Percentiles rank a stretch among this genome's conserved stretches.
Conservation (phyloP, 768 basidiomycete species). For the Trametes cubensis region DNA sequence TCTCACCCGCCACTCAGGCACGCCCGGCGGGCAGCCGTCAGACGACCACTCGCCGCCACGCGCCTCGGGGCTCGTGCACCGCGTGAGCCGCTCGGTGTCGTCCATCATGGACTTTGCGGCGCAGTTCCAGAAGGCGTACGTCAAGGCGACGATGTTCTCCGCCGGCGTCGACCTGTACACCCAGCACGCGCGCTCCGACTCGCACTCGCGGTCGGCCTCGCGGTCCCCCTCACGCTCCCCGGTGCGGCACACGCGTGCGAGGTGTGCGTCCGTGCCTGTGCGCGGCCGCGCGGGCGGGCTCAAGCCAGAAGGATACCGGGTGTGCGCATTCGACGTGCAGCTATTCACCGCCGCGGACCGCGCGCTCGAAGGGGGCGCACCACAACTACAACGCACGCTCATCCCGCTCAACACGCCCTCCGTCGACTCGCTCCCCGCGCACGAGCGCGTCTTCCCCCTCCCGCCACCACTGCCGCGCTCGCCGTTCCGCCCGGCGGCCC, state of each 20-base stretch:
- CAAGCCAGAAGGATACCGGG: conserved; percentile 48
- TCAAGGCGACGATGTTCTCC: conserved; percentile 54
- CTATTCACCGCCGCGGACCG: conserved; percentile 37
- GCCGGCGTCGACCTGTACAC: conserved; percentile 35
- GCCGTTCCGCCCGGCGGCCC: conserved; percentile 40
- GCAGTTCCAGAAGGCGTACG: conserved; percentile 60
- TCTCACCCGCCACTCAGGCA: conserved; percentile 12
- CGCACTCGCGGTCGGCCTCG: conserved; percentile 30
- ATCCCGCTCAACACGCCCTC: conserved; percentile 33
- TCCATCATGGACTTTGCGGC: conserved; percentile 55
- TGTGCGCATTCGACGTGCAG: conserved; percentile 44
- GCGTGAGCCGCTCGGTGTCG: conserved; percentile 41
- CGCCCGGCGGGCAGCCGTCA: conserved; percentile 1
- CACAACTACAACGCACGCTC: conserved; percentile 24
- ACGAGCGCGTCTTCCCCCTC: conserved; percentile 31
- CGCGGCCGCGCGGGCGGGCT: conserved; percentile 27
- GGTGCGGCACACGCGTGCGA: conserved; percentile 2
- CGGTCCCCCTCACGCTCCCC: conserved; percentile 25
- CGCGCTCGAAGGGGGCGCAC: not conserved
- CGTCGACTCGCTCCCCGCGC: conserved; percentile 36
- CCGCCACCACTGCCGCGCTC: conserved; percentile 45
- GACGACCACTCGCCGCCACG: conserved; percentile 17
- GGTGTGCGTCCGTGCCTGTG: conserved; percentile 12
- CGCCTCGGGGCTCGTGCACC: conserved; percentile 28
- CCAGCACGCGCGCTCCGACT: conserved; percentile 22